A percentile compares a stretch with the other conserved stretches of the same genome.
Conservation (phyloP, 106 monocot species). For the Dendrobium nobile region DNA sequence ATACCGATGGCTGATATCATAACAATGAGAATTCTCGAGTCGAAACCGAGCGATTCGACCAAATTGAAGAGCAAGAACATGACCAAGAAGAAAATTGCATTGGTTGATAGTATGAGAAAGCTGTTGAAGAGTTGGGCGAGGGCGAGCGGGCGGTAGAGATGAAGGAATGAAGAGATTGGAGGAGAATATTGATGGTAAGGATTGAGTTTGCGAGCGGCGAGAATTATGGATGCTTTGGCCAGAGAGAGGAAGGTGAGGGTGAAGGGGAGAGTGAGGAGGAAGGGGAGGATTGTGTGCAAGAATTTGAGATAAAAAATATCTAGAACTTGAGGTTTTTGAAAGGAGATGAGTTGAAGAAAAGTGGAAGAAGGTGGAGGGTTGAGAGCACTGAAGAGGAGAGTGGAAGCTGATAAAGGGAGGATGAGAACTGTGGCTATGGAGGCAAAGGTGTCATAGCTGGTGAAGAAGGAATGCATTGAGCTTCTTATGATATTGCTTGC, state of each 20-base stretch:
- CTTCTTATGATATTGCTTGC: constrained; percentile 42
- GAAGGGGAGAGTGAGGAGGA: constrained; percentile 51
- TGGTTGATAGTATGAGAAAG: constrained; percentile 46
- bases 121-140: constrained; percentile 42
- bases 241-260: constrained; percentile 55
- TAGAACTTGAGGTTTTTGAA: constrained; percentile 39
- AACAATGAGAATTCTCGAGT: constrained; percentile 16
- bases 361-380: constrained; percentile 16
- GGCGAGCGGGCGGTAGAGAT: constrained; percentile 40
- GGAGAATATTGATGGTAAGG: background rate
- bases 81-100: constrained; percentile 48
- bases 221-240: constrained; percentile 57
- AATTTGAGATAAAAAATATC: constrained; percentile 51
- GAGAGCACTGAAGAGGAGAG: constrained; percentile 49
- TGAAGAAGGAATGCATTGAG: constrained; percentile 51
- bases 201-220: background rate
- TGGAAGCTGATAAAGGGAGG: constrained; percentile 43
- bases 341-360: constrained; percentile 19
- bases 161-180: constrained; percentile 17
- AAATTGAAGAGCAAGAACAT: constrained; percentile 48
- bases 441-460: constrained; percentile 48
- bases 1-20: constrained; percentile 30
- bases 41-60: constrained; percentile 19
- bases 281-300: constrained; percentile 51
- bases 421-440: constrained; percentile 42